phyloP scores from a whole-genome alignment of 2,329 filamentous ascomycete genomes.

The Penicillium expansum region DNA sequence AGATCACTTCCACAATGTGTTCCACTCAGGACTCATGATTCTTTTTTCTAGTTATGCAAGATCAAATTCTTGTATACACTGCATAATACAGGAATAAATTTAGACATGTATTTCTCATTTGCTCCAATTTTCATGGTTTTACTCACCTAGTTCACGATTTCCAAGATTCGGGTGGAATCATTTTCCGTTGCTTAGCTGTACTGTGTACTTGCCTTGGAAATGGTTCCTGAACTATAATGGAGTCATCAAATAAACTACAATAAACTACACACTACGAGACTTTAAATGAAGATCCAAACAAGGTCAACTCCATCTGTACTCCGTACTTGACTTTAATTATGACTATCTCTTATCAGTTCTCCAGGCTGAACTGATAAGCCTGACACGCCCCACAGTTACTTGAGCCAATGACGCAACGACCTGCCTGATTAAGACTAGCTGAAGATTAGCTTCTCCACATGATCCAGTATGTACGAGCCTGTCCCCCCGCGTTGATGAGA shows the following conservation, averaged over 20 bases:
- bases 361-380: not conserved
- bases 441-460: constrained; percentile 14
- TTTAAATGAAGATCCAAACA: not conserved
- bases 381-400: not conserved
- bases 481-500: constrained; percentile 13
- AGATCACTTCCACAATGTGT: not conserved
- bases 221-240: not conserved
- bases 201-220: not conserved
- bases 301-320: not conserved
- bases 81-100: not conserved
- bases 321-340: not conserved
- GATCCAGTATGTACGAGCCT: not conserved
- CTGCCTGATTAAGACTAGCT: constrained; percentile 16
- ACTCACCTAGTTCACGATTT: no score
- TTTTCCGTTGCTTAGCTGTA: not conserved
- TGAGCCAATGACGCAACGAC: constrained; percentile 4
- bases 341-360: constrained; percentile 2
- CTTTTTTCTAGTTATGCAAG: not conserved
- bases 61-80: not conserved
- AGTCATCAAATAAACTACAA: not conserved
- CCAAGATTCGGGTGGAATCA: not conserved
- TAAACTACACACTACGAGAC: not conserved
- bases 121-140: no score
- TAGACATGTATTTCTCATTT: not conserved
- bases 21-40: not conserved